Base-by-base conservation (phyloP, 495 filamentous ascomycete species). In the Extremus antarcticus region DNA sequence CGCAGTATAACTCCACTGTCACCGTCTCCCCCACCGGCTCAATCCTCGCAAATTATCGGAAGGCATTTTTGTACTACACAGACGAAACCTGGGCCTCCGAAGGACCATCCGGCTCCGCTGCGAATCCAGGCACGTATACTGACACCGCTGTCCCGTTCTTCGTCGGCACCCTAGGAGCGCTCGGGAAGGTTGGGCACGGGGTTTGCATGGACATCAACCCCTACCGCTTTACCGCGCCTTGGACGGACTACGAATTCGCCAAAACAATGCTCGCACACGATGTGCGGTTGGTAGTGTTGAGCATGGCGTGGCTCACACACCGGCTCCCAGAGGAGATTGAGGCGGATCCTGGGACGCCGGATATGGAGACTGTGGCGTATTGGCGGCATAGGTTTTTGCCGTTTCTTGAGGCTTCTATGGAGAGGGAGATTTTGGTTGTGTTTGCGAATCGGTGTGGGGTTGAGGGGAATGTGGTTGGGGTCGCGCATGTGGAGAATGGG, bases 181-280 rank as follows among this genome's bases (percentile, higher is more conserved):
- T 70, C 25, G 62, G 77, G 15, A 73, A 78, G 7, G 82, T 87
- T 11, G 82, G 86, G 2, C 85, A 88, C 65, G 91, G 90, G 7
- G 95, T 97, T 57, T 95, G 91, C 78, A 87, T 80, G 87, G 81
- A 87, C 62, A 74, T 87, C 58, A 88, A 88, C 73, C 88, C 88
- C 0, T 87, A 91, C 70, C 78, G 78, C 45, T 91, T 94, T 63
- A 74, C 81, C 54, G 79, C 85, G 0, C 86, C 88, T 0, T 94
- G 83, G 75, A 74, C 77, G 43, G 81, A 76, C 0, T 95, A 84
- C 65, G 92, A 96, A 66, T 94, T 96, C 55, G 87, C 86, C n/a
- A 81, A 80, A 57, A 82, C 87, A 43, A 77, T 86, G 22, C 68
- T 92, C n/a, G 73, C 80, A 24, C 73, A 71, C 0, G 61, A 76